Evolutionary conservation across 306 rosid species (phyloP).

Genomic region (Cucumis hystrix): DNA sequence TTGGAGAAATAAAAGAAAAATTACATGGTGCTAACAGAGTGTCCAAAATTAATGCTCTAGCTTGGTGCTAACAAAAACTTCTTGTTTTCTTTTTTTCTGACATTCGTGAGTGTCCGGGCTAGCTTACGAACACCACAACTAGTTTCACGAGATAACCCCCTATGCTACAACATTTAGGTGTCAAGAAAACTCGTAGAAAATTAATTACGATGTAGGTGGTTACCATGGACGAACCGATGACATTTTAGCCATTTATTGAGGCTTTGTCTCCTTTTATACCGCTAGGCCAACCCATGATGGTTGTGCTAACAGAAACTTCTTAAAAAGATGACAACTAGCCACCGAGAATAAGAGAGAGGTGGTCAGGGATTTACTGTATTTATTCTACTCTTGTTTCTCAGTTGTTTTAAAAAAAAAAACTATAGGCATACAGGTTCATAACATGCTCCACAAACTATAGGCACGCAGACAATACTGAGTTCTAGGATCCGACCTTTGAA

Average conservation of each 20-base stretch:
- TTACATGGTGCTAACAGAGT: neutral
- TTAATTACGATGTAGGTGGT: no score
- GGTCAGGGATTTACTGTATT: neutral
- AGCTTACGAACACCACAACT: no score
- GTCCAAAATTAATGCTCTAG: neutral
- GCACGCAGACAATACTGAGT: neutral
- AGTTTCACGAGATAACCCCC: no score
- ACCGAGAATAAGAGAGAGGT: neutral
- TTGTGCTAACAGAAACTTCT: neutral
- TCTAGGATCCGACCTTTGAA: constrained; percentile 47
- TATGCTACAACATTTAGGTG: no score
- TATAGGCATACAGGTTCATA: neutral
- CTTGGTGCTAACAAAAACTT: neutral
- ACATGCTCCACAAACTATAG: neutral
- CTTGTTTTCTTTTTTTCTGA: no score
- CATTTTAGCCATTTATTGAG: no score
- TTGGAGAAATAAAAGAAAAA: neutral
- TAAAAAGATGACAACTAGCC: neutral
- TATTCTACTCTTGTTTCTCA: neutral
- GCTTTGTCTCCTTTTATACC: no score
- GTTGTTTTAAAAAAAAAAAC: neutral
- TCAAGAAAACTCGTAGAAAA: no score
- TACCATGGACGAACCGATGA: no score
- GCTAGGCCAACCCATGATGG: no score
- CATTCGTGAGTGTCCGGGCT: no score